phyloP scores from a whole-genome alignment of 73 alveolate genomes.

The Symbiodinium natans region DNA sequence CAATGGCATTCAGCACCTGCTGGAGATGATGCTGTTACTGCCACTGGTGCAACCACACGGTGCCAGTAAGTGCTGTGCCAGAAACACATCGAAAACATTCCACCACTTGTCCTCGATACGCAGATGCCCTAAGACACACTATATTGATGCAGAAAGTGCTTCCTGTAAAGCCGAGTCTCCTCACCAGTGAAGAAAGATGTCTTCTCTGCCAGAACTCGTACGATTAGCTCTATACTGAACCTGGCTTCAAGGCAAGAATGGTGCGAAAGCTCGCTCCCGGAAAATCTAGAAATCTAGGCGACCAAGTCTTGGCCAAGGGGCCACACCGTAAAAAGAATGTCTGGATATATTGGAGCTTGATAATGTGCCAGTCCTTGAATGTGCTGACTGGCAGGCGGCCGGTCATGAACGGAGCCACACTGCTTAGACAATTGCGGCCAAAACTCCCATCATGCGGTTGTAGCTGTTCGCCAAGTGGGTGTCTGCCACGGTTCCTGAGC shows the following conservation, averaged over 20 bases:
- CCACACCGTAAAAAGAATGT: neutral
- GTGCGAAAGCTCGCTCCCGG: no score
- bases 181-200: neutral
- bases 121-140: neutral
- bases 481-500: neutral
- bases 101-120: neutral
- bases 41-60: neutral
- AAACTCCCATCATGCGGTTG: slow-evolving; percentile 10
- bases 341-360: neutral
- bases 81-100: neutral
- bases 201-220: neutral
- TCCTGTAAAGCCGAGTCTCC: neutral
- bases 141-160: neutral
- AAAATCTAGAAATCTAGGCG: no score
- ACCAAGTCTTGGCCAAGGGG: neutral
- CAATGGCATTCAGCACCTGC: neutral
- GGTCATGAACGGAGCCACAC: neutral
- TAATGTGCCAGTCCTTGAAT: neutral
- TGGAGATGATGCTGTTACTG: neutral
- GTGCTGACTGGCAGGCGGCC: neutral
- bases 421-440: neutral
- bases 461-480: slow-evolving; percentile 1
- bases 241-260: neutral
- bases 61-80: neutral
- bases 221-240: neutral